A percentile compares a stretch with the other conserved stretches of the same genome.
These are phyloP conservation scores for Spinellus fusiger DNA, from an alignment of 192 early-diverging fungal genomes.

Conservation along the genomic window DNA sequence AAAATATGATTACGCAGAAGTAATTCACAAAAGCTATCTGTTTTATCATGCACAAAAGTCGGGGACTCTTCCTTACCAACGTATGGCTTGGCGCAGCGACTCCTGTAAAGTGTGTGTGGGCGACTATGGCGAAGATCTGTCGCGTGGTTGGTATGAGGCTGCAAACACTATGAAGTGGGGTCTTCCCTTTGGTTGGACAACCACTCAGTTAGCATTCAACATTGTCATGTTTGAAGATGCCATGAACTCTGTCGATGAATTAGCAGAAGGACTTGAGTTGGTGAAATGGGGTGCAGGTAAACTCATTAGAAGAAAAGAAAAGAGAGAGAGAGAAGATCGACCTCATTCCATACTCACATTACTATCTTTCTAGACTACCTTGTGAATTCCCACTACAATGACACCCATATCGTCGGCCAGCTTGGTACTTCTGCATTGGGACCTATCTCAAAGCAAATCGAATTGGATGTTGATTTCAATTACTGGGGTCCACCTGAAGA, in stretches of 20 bases:
- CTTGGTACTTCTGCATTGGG: constrained; percentile 23
- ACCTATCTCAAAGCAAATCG: constrained; percentile 25
- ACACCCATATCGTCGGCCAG: constrained; percentile 44
- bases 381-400: constrained; percentile 49
- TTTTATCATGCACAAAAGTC: constrained; percentile 49
- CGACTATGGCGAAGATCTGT: constrained; percentile 44
- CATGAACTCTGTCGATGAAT: constrained; percentile 35
- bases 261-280: constrained; percentile 31
- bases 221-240: constrained; percentile 37
- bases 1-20: constrained; percentile 48
- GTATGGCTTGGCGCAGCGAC: constrained; percentile 48
- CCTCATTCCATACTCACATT: background rate
- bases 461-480: constrained; percentile 43
- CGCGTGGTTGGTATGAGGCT: constrained; percentile 51
- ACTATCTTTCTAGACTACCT: constrained; percentile 37
- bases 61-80: constrained; percentile 41
- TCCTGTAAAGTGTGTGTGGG: constrained; percentile 47
- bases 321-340: background rate
- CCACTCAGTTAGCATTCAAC: constrained; percentile 43
- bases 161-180: constrained; percentile 60
- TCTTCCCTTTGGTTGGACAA: constrained; percentile 40
- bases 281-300: constrained; percentile 33
- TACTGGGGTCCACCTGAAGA: constrained; percentile 53
- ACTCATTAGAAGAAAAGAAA: constrained; percentile 1
- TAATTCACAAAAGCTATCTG: constrained; percentile 45